phyloP scores from a whole-genome alignment of 176 grass and related monocot species.

The Oryza nivara region DNA sequence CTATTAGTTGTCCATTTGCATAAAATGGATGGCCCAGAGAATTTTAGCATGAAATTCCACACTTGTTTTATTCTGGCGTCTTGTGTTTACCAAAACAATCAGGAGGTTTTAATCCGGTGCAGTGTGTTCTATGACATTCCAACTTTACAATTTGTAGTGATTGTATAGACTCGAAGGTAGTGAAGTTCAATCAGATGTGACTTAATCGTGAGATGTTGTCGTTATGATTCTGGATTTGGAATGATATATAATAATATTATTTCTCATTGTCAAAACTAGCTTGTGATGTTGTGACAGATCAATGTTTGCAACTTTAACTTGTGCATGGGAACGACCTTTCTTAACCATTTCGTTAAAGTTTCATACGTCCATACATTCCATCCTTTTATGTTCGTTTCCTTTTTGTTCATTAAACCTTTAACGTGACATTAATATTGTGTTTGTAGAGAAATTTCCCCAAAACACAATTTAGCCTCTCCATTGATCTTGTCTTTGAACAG shows the following conservation, averaged over 20 bases:
- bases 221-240: neutral
- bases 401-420: neutral
- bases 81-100: too few species aligned
- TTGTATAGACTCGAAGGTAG: neutral
- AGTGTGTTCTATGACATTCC: neutral
- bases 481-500: neutral
- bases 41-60: neutral
- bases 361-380: neutral
- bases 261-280: constrained; percentile 1
- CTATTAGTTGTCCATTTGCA: neutral
- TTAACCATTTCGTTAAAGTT: neutral
- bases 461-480: neutral
- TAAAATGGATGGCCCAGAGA: neutral
- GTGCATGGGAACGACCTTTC: neutral
- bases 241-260: neutral
- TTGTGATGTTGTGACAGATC: neutral
- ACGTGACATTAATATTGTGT: neutral
- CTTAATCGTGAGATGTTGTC: neutral
- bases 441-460: neutral
- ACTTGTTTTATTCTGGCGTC: neutral
- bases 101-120: neutral
- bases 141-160: neutral
- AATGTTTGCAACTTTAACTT: constrained; percentile 10
- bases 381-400: neutral
- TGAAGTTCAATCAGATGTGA: neutral